phyloP scores from a whole-genome alignment of 1,139 yeast genomes.

The Kodamaea derodonti region DNA sequence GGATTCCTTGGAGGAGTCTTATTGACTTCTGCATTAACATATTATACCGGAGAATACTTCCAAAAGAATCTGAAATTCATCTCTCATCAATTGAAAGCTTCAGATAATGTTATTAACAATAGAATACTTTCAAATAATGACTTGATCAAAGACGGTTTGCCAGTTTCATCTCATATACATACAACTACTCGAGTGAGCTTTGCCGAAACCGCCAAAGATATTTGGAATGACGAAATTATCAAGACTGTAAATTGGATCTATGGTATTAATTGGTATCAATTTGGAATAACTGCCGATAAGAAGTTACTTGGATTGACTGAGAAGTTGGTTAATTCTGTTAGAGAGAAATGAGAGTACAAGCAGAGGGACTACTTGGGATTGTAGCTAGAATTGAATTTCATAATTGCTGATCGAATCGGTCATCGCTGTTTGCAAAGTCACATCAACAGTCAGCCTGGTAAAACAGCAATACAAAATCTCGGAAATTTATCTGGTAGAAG shows the following conservation, averaged over 20 bases:
- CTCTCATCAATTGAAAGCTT: constrained; percentile 44
- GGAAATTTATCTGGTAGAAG: too few relatives aligned
- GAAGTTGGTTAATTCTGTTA: constrained; percentile 24
- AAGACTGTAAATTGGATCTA: constrained; percentile 64
- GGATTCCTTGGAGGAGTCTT: constrained; percentile 48
- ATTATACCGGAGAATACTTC: constrained; percentile 60
- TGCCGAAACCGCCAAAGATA: constrained; percentile 66
- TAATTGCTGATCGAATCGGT: too few relatives aligned
- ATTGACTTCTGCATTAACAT: constrained; percentile 61
- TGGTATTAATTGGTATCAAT: constrained; percentile 48
- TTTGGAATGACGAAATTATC: constrained; percentile 79
- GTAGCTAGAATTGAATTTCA: too few relatives aligned
- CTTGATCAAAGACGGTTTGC: constrained; percentile 33
- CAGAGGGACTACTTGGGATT: too few relatives aligned
- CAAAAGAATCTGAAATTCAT: constrained; percentile 45
- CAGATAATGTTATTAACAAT: constrained; percentile 48
- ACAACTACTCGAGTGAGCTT: constrained; percentile 25
- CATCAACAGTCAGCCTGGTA: too few relatives aligned
- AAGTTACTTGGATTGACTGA: constrained; percentile 28
- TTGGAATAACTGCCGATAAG: constrained; percentile 37
- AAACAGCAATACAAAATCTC: too few relatives aligned
- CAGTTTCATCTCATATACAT: constrained; percentile 37
- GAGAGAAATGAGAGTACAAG: too few relatives aligned
- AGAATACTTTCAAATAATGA: constrained; percentile 41
- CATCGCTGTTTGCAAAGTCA: neutral